These are phyloP conservation scores for Onygenales sp. DNA, from an alignment of 2,329 filamentous ascomycete species.

Conservation along the genomic window DNA sequence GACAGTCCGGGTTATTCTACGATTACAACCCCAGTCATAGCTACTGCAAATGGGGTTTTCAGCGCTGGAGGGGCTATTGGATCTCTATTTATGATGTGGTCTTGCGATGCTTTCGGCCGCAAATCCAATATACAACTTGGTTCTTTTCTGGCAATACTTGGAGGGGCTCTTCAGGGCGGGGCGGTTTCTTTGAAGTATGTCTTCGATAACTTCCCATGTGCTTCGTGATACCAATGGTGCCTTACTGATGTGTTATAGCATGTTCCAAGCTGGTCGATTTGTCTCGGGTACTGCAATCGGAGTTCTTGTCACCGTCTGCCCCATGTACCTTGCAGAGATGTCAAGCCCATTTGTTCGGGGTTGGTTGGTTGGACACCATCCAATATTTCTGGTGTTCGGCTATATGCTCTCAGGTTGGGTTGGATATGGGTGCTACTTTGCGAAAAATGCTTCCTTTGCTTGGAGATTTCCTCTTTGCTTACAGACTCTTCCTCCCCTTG, in stretches of 20 bases:
- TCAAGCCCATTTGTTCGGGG: slow-evolving; percentile 32
- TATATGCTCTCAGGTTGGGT: slow-evolving; percentile 39
- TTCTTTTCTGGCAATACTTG: slow-evolving; percentile 34
- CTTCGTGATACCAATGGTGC: neutral
- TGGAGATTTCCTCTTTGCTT: slow-evolving; percentile 39
- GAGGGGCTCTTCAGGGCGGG: slow-evolving; percentile 39
- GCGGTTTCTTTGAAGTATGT: slow-evolving; percentile 35
- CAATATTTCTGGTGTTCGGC: slow-evolving; percentile 40
- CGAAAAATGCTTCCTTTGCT: slow-evolving; percentile 30
- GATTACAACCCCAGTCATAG: slow-evolving; percentile 38
- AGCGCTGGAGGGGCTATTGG: slow-evolving; percentile 41
- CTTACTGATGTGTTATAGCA: slow-evolving; percentile 17
- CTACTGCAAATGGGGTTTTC: slow-evolving; percentile 41
- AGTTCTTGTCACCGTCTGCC: slow-evolving; percentile 34
- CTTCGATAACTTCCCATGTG: neutral
- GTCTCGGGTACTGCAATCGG: slow-evolving; percentile 35
- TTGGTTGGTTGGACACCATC: slow-evolving; percentile 38
- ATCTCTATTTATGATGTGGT: slow-evolving; percentile 42
- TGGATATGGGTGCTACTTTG: slow-evolving; percentile 38
- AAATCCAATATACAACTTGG: slow-evolving; percentile 40
- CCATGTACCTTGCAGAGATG: slow-evolving; percentile 38
- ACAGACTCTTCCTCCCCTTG: slow-evolving; percentile 30
- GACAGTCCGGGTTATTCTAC: slow-evolving; percentile 37
- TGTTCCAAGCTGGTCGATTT: slow-evolving; percentile 37
- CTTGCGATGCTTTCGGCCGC: slow-evolving; percentile 35